Evolutionary conservation across 768 basidiomycete species (phyloP), one percentile per base, ranked within the genome.

Genomic region (Leccinum variicolor): DNA sequence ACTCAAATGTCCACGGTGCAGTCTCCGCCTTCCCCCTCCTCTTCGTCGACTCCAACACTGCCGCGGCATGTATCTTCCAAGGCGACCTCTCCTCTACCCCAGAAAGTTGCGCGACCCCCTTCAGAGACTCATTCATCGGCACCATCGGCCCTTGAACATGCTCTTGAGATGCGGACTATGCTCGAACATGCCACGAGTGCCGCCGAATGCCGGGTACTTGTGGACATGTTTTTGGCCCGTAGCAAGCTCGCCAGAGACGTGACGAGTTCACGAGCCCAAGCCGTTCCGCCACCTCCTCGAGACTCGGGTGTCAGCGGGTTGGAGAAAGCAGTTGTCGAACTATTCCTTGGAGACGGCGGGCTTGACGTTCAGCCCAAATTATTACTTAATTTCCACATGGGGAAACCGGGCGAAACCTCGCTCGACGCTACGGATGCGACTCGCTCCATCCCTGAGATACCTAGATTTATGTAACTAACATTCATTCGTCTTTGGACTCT

Each of bases 151-250:
- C 62, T 78, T 39, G 75, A 79, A 41, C 69, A 85, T 56, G 81
- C 86, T 25, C 74, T 77, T 11, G 86, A 92, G 52, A 81, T 96
- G 75, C 85, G 89, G 31, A 77, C 79, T 19, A 76, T 90, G 56
- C 72, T 95, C 17, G 72, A 80, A 9, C 81, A 75, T 51, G 92
- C 93, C 14, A 87, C 87, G 2, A 84, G 80, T 45, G 89, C 82
- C 48, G 85, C 87, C 58, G 94, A 96, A 75, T 94, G 92, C 68
- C 89, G 90, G 52, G 76, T 94, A 45, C 84, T 95, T 56, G 79
- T 93, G 28, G 87, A 92, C 61, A 89, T 92, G 77, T 89, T 90
- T 74, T 76, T 96, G 57, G 79, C 84, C 13, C 84, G 84, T 61
- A 79, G 79, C 53, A 84, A 83, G 17, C 78, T 79, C 46, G 53